Evolutionary conservation across 2,329 filamentous ascomycete species (phyloP), one percentile per base, ranked within the genome.

Genomic region (Plectosphaerella cucumerina): DNA sequence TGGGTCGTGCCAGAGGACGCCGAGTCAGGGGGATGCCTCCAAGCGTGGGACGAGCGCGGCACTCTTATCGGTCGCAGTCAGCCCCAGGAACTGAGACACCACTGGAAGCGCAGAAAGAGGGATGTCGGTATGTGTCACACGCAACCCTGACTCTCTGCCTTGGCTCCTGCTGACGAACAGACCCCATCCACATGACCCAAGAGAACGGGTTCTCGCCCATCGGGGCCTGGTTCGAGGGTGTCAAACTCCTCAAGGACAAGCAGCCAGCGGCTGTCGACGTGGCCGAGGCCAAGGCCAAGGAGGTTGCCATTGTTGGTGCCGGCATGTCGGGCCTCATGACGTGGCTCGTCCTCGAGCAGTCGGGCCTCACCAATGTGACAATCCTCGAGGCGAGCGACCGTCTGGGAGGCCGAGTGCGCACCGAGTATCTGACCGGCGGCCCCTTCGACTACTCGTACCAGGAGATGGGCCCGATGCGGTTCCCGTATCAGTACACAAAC

Each of bases 321-420:
- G 84, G 84, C 6, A 86, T 87, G 76, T 71, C 80, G 2, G 84
- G 84, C 0, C 64, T 88, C 44, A 82, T 86, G 76, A 85, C 76
- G 2, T 75, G 70, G 52, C 67, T 81, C 8, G 64, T 66, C 70
- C 76, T 66, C 62, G 79, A 62, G 4, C 71, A 75, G 53, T 69
- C 73, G 2, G 84, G 84, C 4, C 71, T 87, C 48, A 72, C 74
- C 34, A 80, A 86, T 62, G 74, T 84, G 67, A 75, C 77, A 44
- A 84, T 87, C 50, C 70, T 84, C 17, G 85, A 88, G 62, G 79
- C 81, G 0, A 77, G 75, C 6, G 64, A 80, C 37, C 73, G 84
- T 8, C 73, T 87, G 14, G 85, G 85, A 15, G 84, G 84, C 4
- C 77, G 85, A 18, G 77, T 87, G 0, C 80, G 81, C 51, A 87